Percentiles rank a stretch among this genome's conserved stretches.
Conservation (phyloP, 305 asterid genomes). For the Striga hermonthica region DNA sequence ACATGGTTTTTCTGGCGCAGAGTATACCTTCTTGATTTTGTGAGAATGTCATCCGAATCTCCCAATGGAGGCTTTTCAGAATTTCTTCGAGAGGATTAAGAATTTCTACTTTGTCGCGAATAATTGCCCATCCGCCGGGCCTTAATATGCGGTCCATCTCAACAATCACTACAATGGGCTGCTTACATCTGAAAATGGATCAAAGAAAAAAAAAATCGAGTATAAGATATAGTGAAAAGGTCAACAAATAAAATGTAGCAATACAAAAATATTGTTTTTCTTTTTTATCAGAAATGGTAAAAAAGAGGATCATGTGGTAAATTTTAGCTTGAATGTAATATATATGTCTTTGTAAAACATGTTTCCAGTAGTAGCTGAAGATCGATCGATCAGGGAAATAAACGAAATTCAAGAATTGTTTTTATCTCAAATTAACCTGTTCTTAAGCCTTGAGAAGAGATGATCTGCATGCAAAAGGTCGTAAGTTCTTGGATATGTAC, state of each 20-base stretch:
- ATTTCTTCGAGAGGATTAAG: conserved; percentile 76
- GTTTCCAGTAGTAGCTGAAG: no score
- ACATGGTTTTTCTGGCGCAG: conserved; percentile 67
- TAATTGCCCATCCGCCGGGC: conserved; percentile 87
- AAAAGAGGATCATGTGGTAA: no score
- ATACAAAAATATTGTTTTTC: no score
- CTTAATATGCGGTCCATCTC: conserved; percentile 89
- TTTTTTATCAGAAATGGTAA: no score
- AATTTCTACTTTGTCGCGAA: conserved; percentile 81
- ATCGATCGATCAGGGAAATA: neutral
- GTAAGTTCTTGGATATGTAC: conserved; percentile 87
- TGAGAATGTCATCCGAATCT: conserved; percentile 73
- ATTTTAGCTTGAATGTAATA: no score
- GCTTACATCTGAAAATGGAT: conserved; percentile 81
- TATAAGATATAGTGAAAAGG: neutral
- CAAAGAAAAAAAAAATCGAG: neutral
- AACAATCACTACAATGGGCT: conserved; percentile 60
- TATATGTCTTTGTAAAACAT: no score
- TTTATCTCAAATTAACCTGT: conserved; percentile 49
- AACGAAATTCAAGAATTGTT: neutral
- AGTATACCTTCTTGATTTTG: conserved; percentile 78
- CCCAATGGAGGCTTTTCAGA: conserved; percentile 80
- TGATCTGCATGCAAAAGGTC: conserved; percentile 97
- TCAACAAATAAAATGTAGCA: neutral
- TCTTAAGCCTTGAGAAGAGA: conserved; percentile 93